Evolutionary conservation across 2,329 filamentous ascomycete species (phyloP), one percentile per base, ranked within the genome.

Genomic region (Diaporthe velutina): DNA sequence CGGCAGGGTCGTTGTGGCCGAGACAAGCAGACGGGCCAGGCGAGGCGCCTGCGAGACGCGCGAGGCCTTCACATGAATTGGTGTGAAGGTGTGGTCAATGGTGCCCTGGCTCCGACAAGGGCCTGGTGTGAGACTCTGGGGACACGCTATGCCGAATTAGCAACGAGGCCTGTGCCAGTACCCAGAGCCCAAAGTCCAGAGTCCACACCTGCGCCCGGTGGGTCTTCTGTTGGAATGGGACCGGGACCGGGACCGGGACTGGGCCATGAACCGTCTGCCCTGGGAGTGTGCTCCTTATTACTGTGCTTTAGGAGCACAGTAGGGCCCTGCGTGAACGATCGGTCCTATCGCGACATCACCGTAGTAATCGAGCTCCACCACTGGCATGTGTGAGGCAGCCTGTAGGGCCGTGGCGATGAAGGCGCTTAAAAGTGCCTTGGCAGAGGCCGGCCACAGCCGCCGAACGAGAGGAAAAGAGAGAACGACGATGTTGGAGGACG

Each of bases 41-140:
- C 45, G 45, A 50, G 28, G 58, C 38, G 38, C 38, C 64, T 52
- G 45, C 12, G 64, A 54, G 64, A 52, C 15, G n/a, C 17, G 48
- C 48, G 42, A 68, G 45, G 64, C 33, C 17, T 52, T 40, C n/a
- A 61, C 54, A 15, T 40, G 70, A 64, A 40, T 48, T 64, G 54
- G 55, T 72, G 64, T 38, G 55, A 66, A 38, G 60, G 60, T 73
- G 71, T 57, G 50, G 61, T 58, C 74, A 71, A 71, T 76, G 74
- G 67, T 74, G 71, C 72, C 67, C 74, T 74, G 72, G 50, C 28
- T 25, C 52, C 19, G 66, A 71, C 74, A 71, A 71, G 74, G 72
- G 48, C 67, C 28, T 33, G 45, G n/a, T 33, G 60, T 72, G 73
- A 68, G 64, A 54, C 64, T 68, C 64, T 68, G 64, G 64, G 72